Evolutionary conservation across 139 green algal species (phyloP), one percentile per base, ranked within the genome.

Genomic region (Picochlorum sp.): DNA sequence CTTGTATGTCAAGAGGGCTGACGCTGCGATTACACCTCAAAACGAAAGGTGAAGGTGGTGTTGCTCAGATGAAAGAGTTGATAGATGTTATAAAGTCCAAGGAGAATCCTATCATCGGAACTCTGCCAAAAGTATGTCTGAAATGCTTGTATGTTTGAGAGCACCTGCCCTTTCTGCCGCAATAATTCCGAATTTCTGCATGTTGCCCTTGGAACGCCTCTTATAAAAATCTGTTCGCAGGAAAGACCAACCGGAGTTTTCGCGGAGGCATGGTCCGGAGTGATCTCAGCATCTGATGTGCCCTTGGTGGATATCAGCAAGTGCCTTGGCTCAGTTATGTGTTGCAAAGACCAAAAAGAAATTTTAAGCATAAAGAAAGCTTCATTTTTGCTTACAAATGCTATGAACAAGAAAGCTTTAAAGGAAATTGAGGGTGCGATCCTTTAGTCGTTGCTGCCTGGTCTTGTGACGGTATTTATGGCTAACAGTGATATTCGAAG

Each of bases 311-410:
- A 89, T 61, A 64, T 79, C 3, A 49, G 59, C 3, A 35, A 45
- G 7, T 84, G 59, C 3, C 44, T 96, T 31, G 80, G 72, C 1
- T 60, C 81, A 30, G 54, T 95, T 45, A 60, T 97, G 45, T 61
- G 74, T 1, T 30, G 59, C 25, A 97, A 96, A 73, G 90, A 96
- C 52, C 60, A 79, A 0, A 66, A 65, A 0, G 89, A 98, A 74
- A 54, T 88, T 9, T 68, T 77, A 5, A 88, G 89, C 29, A 63
- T 89, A 5, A 91, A 88, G 65, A 96, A 96, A 62, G 87, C 90
- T 2, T 84, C 85, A 3, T 83, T 86, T 44, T 76, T 95, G 44
- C 77, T 71, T 1, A 77, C 63, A 39, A 73, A 73, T 28, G 74
- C 72, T 13, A 77, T 92, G 68, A 74, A 87, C 55, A 72, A 80